These are phyloP conservation scores for Tricholoma sp. DNA, from an alignment of 768 basidiomycete species.

Conservation along the genomic window DNA sequence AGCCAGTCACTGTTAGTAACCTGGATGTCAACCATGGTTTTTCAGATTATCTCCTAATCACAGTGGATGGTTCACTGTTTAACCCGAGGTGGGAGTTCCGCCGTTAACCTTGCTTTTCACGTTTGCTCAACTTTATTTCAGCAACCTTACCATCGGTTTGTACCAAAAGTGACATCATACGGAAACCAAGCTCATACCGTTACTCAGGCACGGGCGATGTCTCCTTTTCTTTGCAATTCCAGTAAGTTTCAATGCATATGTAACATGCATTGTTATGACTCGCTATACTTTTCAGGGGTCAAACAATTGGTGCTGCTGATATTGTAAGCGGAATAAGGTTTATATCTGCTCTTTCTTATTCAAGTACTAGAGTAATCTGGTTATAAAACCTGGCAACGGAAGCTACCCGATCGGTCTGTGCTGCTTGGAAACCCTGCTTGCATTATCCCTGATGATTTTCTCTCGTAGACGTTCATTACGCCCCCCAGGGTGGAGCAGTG, in stretches of 20 bases:
- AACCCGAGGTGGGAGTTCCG: constrained; percentile 51
- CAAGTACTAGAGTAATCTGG: constrained; percentile 38
- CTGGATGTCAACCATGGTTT: constrained; percentile 69
- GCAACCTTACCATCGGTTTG: constrained; percentile 41
- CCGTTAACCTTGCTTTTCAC: neutral
- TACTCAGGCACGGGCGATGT: constrained; percentile 58
- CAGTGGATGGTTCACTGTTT: constrained; percentile 51
- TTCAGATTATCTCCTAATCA: constrained; percentile 63
- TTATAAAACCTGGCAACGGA: constrained; percentile 54
- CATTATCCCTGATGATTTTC: neutral
- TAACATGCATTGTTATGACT: neutral
- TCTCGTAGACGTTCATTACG: constrained; percentile 50
- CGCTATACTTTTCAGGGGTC: constrained; percentile 26
- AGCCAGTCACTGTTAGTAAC: constrained; percentile 49
- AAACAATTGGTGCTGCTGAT: constrained; percentile 55
- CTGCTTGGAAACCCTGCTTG: neutral
- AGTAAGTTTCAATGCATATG: constrained; percentile 27
- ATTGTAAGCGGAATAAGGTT: constrained; percentile 32
- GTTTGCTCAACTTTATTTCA: constrained; percentile 15
- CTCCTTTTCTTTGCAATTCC: constrained; percentile 52
- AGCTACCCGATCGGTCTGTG: constrained; percentile 49
- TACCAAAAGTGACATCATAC: constrained; percentile 5
- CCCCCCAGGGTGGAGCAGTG: constrained; percentile 49
- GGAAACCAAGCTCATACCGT: constrained; percentile 21
- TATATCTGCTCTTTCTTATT: neutral